Conservation (phyloP, 805 yeast genomes). For the Kodamaea kaohsiungensis region DNA sequence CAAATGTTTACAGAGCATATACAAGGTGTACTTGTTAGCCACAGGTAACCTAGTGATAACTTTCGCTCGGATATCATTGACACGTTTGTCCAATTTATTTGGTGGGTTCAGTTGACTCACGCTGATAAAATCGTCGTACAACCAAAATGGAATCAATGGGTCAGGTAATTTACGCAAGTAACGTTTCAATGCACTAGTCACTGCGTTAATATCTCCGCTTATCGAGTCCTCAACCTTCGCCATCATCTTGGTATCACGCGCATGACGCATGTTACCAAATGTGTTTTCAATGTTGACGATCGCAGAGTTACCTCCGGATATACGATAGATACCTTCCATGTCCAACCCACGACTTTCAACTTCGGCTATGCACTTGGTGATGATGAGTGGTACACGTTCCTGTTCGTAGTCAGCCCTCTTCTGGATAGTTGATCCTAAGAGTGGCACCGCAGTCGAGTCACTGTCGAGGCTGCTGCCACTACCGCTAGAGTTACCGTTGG, state of each 20-base stretch:
- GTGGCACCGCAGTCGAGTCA: constrained; percentile 22
- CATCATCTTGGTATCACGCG: constrained; percentile 35
- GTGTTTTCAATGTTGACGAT: constrained; percentile 50
- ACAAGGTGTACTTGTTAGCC: constrained; percentile 64
- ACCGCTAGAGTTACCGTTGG: constrained; percentile 8
- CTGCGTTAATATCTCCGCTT: constrained; percentile 77
- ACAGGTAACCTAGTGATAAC: constrained; percentile 59
- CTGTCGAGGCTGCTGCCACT: constrained; percentile 1
- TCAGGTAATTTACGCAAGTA: constrained; percentile 82
- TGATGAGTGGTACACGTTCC: constrained; percentile 64
- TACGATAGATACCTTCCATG: constrained; percentile 86
- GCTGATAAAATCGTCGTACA: constrained; percentile 66
- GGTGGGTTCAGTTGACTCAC: constrained; percentile 42
- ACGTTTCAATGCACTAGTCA: constrained; percentile 83
- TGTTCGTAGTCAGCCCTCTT: constrained; percentile 64
- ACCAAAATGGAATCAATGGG: constrained; percentile 73
- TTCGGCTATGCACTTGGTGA: constrained; percentile 69
- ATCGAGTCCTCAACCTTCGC: constrained; percentile 36
- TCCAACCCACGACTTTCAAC: constrained; percentile 77
- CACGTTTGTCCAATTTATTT: constrained; percentile 26
- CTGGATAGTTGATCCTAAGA: constrained; percentile 58
- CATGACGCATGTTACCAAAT: constrained; percentile 31
- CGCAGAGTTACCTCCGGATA: constrained; percentile 79
- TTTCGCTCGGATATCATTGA: constrained; percentile 42
- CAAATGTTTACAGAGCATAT: constrained; percentile 63